Evolutionary conservation across 306 rosid genomes (phyloP), one percentile per base, ranked within the genome.

Genomic region (Lithocarpus polystachyus): DNA sequence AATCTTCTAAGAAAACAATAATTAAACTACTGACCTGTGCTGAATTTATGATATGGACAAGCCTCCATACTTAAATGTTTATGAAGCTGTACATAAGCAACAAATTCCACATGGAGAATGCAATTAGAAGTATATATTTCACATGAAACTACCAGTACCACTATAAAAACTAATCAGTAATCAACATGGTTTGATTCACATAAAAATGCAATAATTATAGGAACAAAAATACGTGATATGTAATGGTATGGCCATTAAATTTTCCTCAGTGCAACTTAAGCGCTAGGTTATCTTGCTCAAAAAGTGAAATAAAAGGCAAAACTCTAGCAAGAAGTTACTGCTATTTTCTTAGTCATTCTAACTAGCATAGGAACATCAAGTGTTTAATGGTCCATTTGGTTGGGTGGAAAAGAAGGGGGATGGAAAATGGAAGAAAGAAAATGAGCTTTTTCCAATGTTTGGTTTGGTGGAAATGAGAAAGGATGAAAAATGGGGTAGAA

Each of bases 41-140:
- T 81, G 79, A 95, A 95, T 82, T 95, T 95, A 84, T 91, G 94
- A 87, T 77, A 95, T 8, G 97, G 97, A 87, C 91, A 96, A 74
- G 84, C 87, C 84, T 84, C 88, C 43, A 87, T 80, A 84, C 94
- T 91, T 79, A 95, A 78, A 88, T 91, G 99, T 77, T 86, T 91
- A 68, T 92, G 97, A 79, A 95, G 98, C 98, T 95, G 92, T 75
- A 85, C 74, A 82, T 7, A 45, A 79, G 83, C 52, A 67, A 56
- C 79, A 82, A 78, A 80, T 86, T 77, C 71, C 75, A 85, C 23
- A 56, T 60, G 56, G 20, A 75, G 67, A 68, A 28, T 59, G 67
- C 61, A 76, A 69, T 83, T 72, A 77, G 40, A n/a, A 13, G 24
- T 69, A 72, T 60, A 84, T 76, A 75, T 51, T 45, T 60, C 65